These are phyloP conservation scores for Fusarium camptoceras DNA, from an alignment of 2,329 filamentous ascomycete species.

Conservation along the genomic window DNA sequence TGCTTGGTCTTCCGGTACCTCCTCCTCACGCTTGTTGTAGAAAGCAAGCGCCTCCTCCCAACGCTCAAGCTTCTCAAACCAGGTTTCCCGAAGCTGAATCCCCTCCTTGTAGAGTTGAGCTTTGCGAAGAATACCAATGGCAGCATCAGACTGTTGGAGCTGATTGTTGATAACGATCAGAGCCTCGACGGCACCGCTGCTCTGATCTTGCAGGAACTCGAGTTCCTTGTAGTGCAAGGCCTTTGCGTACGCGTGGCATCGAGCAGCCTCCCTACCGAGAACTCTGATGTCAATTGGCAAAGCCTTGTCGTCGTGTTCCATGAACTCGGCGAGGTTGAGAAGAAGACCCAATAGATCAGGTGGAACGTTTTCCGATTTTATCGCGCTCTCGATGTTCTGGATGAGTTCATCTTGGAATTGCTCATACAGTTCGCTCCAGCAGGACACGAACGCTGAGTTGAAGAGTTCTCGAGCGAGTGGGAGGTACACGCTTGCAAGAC, in stretches of 20 bases:
- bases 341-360: slow-evolving; percentile 95
- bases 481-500: slow-evolving; percentile 89
- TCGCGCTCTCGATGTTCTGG: slow-evolving; percentile 92
- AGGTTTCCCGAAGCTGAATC: slow-evolving; percentile 95
- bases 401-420: slow-evolving; percentile 98
- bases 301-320: slow-evolving; percentile 99
- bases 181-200: slow-evolving; percentile 93
- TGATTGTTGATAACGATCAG: slow-evolving; percentile 99
- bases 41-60: slow-evolving; percentile 97
- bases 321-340: slow-evolving; percentile 97
- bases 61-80: slow-evolving; percentile 97
- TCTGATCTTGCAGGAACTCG: slow-evolving; percentile 98
- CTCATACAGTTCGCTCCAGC: slow-evolving; percentile 97
- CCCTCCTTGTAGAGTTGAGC: slow-evolving; percentile 93
- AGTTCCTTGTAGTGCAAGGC: slow-evolving; percentile 98
- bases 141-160: slow-evolving; percentile 96
- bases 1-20: slow-evolving; percentile 67
- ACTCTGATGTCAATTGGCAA: slow-evolving; percentile 97
- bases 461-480: slow-evolving; percentile 94
- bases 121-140: slow-evolving; percentile 96
- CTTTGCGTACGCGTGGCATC: slow-evolving; percentile 98
- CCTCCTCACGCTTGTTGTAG: slow-evolving; percentile 86
- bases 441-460: slow-evolving; percentile 98
- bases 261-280: slow-evolving; percentile 91
- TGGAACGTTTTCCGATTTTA: slow-evolving; percentile 94